Conservation (phyloP, 1,139 yeast genomes). For the Saccharomycopsis crataegensis region DNA sequence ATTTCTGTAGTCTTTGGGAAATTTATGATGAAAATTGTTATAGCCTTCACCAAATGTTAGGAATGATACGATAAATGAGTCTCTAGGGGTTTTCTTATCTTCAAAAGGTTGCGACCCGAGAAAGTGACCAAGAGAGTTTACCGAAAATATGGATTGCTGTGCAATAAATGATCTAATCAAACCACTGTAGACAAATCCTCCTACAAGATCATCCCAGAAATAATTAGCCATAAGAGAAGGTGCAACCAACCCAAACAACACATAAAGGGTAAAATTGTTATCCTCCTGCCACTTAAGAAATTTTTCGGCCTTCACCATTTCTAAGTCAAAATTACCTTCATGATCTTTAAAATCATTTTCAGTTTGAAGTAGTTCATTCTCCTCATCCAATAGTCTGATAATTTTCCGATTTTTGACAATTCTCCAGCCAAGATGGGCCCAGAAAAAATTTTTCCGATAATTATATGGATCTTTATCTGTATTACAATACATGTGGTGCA, state of each 20-base stretch:
- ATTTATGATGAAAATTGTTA: slow-evolving; percentile 70
- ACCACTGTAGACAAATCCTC: slow-evolving; percentile 59
- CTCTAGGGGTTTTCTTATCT: slow-evolving; percentile 52
- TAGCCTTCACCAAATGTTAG: slow-evolving; percentile 60
- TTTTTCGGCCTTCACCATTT: slow-evolving; percentile 31
- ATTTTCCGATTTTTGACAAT: slow-evolving; percentile 41
- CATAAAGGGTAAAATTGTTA: slow-evolving; percentile 38
- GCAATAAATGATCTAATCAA: slow-evolving; percentile 46
- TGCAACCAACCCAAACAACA: slow-evolving; percentile 39
- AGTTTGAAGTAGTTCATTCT: slow-evolving; percentile 18
- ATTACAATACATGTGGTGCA: slow-evolving; percentile 64
- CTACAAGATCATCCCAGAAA: slow-evolving; percentile 40
- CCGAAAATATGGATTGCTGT: slow-evolving; percentile 50
- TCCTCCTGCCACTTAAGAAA: slow-evolving; percentile 54
- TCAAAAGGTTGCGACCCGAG: slow-evolving; percentile 55
- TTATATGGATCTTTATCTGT: slow-evolving; percentile 64
- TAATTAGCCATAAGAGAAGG: slow-evolving; percentile 42
- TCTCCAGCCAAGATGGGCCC: slow-evolving; percentile 63
- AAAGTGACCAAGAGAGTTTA: slow-evolving; percentile 58
- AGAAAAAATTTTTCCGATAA: slow-evolving; percentile 45
- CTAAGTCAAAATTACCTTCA: slow-evolving; percentile 15
- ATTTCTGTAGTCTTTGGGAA: slow-evolving; percentile 60
- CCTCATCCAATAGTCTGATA: slow-evolving; percentile 10
- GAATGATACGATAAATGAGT: slow-evolving; percentile 39
- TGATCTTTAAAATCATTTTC: background rate